Evolutionary conservation across 2,329 filamentous ascomycete species (phyloP).

Genomic region (Phaeosphaeriaceae sp.): DNA sequence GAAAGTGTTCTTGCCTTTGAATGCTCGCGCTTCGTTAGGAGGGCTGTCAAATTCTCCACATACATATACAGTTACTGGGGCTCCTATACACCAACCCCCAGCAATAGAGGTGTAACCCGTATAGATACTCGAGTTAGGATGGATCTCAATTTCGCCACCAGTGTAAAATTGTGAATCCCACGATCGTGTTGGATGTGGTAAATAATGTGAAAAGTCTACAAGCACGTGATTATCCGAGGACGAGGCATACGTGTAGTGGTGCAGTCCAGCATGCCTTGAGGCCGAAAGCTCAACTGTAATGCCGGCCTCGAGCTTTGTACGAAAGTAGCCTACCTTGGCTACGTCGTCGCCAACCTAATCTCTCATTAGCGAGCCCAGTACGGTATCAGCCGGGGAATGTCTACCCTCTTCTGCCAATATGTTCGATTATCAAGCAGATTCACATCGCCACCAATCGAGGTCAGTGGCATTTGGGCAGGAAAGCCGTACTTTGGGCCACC

Average conservation of each 20-base stretch:
- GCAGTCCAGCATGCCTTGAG: constrained; percentile 45
- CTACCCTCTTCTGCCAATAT: constrained; percentile 48
- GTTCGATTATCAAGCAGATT: constrained; percentile 53
- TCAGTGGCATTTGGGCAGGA: constrained; percentile 51
- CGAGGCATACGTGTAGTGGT: constrained; percentile 48
- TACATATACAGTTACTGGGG: constrained; percentile 44
- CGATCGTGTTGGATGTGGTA: constrained; percentile 39
- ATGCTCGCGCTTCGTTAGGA: constrained; percentile 32
- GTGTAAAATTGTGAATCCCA: constrained; percentile 48
- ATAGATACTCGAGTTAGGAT: constrained; percentile 35
- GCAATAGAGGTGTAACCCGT: constrained; percentile 44
- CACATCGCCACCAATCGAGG: constrained; percentile 46
- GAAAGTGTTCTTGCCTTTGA: constrained; percentile 48
- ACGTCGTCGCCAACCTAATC: constrained; percentile 36
- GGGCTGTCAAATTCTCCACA: constrained; percentile 43
- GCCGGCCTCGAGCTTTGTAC: constrained; percentile 43
- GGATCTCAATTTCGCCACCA: constrained; percentile 44
- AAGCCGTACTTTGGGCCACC: constrained; percentile 51
- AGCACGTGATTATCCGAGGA: constrained; percentile 51
- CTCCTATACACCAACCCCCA: constrained; percentile 47
- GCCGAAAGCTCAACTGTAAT: constrained; percentile 45
- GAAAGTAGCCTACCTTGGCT: constrained; percentile 47
- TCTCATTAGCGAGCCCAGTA: not conserved
- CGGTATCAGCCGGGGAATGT: not conserved
- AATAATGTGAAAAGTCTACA: constrained; percentile 57